Base-by-base conservation (phyloP, 768 basidiomycete genomes). In the Leccinum boreale region DNA sequence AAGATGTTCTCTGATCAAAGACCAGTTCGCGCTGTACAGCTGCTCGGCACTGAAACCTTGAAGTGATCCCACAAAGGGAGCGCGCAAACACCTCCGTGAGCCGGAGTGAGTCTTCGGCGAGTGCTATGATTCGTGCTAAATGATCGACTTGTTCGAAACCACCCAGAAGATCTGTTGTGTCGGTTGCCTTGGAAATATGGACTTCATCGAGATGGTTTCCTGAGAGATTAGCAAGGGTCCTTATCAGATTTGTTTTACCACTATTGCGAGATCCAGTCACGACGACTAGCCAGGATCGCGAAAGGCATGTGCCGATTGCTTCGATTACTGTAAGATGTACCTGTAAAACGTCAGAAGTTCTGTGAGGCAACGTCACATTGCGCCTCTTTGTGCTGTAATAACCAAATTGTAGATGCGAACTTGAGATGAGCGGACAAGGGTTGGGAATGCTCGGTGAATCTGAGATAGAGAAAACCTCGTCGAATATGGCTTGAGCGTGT, bases 101-200 rank as follows among this genome's bases (percentile, higher is more conserved):
- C 24, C 60, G 58, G 21, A 83, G 60, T 5, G 79, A 62, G 17
- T 80, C 73, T 29, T 79, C 74, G 11, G 82, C 66, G 10, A 81
- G 56, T 17, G 67, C 65, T 10, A 73, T 53, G 44, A 68, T 52
- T 28, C 78, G 79, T 35, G 76, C 74, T n/a, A 72, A 73, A 36
- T 68, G 54, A 69, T 94, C 90, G 26, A 88, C 84, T 73, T 98
- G 96, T 73, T 99, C 97, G 67, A 98, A 98, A 70, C 91, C 89
- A 33, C 97, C 97, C 46, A 99, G 75, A 33, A 99, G 86, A 72
- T 99, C 97, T 71, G 87, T 86, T 1, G 94, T 91, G 70, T 99
- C 97, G 3, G 92, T 94, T 7, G 91, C 87, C 57, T 82, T 87
- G 70, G 90, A 95, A 67, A 98, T 77, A 17, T 85, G 78, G 49